Evolutionary conservation across 2,329 filamentous ascomycete genomes (phyloP), one percentile per base, ranked within the genome.

Genomic region (Colletotrichum liriopes): DNA sequence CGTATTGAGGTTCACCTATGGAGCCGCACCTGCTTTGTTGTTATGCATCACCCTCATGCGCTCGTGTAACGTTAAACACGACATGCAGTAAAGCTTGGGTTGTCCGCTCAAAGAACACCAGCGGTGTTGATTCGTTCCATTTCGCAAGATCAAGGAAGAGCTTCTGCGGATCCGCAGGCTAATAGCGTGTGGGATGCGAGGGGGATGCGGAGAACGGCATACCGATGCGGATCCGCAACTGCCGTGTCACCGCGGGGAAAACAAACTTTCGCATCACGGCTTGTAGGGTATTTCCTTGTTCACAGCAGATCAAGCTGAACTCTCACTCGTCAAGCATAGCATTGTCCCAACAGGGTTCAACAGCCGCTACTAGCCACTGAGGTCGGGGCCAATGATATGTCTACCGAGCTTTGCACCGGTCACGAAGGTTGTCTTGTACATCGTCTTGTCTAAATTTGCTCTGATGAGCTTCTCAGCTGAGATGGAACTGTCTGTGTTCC

Each of bases 181-280:
- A 9, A 37, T 26, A 5, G 18, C 43, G 6, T 29, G 20, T 6
- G 47, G 49, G 11, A 54, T 64, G 61, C 11, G 20, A 55, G 37
- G 41, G 20, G 37, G 18, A 23, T 43, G 49, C 47, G 49, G 61
- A 45, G 49, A 43, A 23, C n/a, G 7, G 35, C 23, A 32, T 41
- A 12, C 16, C 2, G 23, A 12, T 43, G 61, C 61, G 61, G 61
- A 54, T 55, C 61, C 61, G 61, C 61, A 63, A 29, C 23, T 41
- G 37, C 32, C 37, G 49, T 41, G 37, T 14, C 26, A 54, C 49
- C 26, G 20, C 14, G 37, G 37, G 26, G 49, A 32, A 63, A 23
- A 7, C 61, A 43, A 43, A 54, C 23, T 54, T 20, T 54, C 23
- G 23, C n/a, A 54, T n/a, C 5, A 16, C 12, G 23, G 23, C 11